Base-by-base conservation (phyloP, 768 basidiomycete species). In the Gelatoporia subvermispora region DNA sequence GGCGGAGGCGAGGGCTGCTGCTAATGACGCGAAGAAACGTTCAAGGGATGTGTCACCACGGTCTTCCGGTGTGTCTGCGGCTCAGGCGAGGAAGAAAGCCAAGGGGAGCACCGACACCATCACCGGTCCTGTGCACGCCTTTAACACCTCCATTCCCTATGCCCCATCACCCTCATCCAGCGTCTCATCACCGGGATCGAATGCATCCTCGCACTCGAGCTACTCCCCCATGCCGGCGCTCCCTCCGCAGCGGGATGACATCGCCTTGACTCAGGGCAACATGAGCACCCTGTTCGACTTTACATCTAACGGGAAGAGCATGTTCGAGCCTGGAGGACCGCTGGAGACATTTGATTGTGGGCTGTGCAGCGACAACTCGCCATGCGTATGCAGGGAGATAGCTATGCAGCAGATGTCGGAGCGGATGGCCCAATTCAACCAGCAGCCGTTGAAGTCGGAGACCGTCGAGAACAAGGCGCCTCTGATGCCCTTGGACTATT, bases 381-480 rank as follows among this genome's bases (percentile, higher is more conserved):
- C 82, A 35, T 94, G 92, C 60, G 77, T 93, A 37, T 94, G 91
- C 65, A 78, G 80, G 47, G 86, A 88, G 61, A 70, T 85, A 38
- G 74, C 76, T 35, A 57, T 74, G 35, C 77, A 81, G 52, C 72
- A 78, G 43, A 67, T 68, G 23, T 61, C 65, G 11, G 64, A 61
- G 22, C 47, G 56, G 31, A 38, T 63, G 48, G 38, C 53, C 18
- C 42, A 50, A 36, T 49, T 52, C 41, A 50, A 47, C n/a, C 47
- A 43, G 4, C 36, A 43, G 15, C 20, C 55, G 11, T 55, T 64
- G 45, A 67, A 67, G 53, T 40, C 60, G 4, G 67, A 67, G 53
- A 50, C 48, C 31, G 43, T 44, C 7, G 65, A 66, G 45, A 48
- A 58, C 22, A 41, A 37, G 24, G 35, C 25, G 23, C 35, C 53